Evolutionary conservation across 108 stramenopile genomes (phyloP), one percentile per base, ranked within the genome.

Genomic region (Skeletonema grethae): DNA sequence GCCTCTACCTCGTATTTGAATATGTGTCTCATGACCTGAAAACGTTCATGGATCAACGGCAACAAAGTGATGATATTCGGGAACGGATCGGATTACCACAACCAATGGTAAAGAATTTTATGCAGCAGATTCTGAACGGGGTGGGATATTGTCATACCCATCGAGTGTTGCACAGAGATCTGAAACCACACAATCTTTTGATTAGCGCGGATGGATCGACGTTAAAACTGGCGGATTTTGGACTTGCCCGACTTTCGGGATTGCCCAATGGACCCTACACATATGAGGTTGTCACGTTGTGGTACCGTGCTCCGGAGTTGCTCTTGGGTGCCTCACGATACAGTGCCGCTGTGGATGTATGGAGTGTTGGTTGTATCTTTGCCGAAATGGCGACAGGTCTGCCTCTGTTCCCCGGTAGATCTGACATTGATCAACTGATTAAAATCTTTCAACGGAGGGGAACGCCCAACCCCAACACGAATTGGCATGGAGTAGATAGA

Each of bases 281-380:
- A 7, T 88, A 87, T 66, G 88, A 96, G 62, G 97, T 99, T 35
- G 98, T 98, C 20, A 99, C 98, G 11, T 84, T 98, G 15, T 98
- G 98, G 97, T 99, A 98, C 61, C 95, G 99, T 48, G 94, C 98
- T 15, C 99, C 99, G 2, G 99, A 99, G 87, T 83, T 99, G 13
- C 85, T 98, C 15, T 74, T 98, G 38, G 97, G 97, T 16, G 88
- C 95, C 57, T 85, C 83, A 59, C 86, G 84, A 30, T 98, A 99
- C 72, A 90, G 83, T 11, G 87, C 90, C 6, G 82, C 97, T 0
- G 93, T 99, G 7, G 99, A 99, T 82, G 85, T 95, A 2, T 99
- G 99, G 98, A 89, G 91, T 53, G 77, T 95, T 25, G 99, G 99
- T 12, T 99, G 98, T 84, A 97, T 99, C 75, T 85, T 99, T 76